Base-by-base conservation (phyloP, 176 grass and related monocot species). In the Oryza meyeriana region DNA sequence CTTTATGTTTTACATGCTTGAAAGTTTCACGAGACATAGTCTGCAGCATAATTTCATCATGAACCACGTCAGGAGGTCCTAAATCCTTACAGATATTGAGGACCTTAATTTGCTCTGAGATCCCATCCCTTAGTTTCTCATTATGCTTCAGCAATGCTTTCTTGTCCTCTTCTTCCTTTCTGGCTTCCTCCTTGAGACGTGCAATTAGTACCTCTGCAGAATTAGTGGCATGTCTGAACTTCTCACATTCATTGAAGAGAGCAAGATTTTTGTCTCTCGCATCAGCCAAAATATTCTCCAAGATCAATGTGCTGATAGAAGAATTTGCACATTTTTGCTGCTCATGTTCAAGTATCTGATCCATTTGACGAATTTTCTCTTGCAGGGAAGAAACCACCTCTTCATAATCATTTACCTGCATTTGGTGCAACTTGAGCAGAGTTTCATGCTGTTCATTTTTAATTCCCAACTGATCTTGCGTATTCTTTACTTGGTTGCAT, bases 221-320 rank as follows among this genome's bases (percentile, higher is more conserved):
- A 71, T 74, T 35, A 85, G 84, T 82, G 27, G 74, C 61, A n/a
- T 83, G 44, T 72, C 88, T 58, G 47, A 87, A 78, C 72, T 84
- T 84, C 88, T 86, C 74, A 42, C 66, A 82, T 86, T 86, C 79
- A 73, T 72, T n/a, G 17, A 71, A 78, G 57, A 90, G 79, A 75
- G 44, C 44, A 26, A 74, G 78, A 38, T 91, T 88, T 52, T 73
- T 88, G 10, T 84, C 89, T 85, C 77, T 52, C 48, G 71, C 78
- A 67, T 94, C 89, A 20, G 45, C 75, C 75, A 91, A 91, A 83
- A 80, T 91, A 61, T 71, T 90, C 40, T 94, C 40, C 62, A 94
- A 90, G 42, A 90, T 72, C 57, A 92, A 88, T 66, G 84, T 85
- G 61, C 78, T 76, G 64, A 91, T 55, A 9, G 79, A 88, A 77